Base-by-base conservation (phyloP, 116 monocot species). In the Iris pallida region DNA sequence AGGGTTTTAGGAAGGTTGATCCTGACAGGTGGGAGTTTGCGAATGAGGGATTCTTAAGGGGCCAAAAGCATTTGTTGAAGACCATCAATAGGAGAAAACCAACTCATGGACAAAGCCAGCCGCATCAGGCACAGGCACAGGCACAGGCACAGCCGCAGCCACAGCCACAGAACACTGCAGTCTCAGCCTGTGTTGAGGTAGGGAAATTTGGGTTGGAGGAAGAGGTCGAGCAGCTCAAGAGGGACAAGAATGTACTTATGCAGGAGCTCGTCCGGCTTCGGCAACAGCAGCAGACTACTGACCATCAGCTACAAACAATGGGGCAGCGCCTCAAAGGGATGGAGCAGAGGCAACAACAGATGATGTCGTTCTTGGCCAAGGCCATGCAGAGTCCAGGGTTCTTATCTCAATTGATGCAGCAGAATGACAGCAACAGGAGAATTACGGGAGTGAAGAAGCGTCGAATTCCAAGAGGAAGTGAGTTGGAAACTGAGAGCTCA, bases 1-100 rank as follows among this genome's bases (percentile, higher is more conserved):
- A 94, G 93, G 93, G 93, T 58, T 94, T 94, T 61, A 68, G 81
- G 16, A 94, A 94, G 76, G 85, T 94, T 44, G 90, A 90, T 73
- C 76, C 93, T 5, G 90, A 94, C 53, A 41, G 76, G 30, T 94
- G 90, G 89, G 93, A 94, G 53, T 94, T 90, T 75, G 93, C 93
- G 18, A 87, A 90, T 56, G 87, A 90, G 43, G 84, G 76, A 18
- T 94, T 94, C 72, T 55, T 94, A 8, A 55, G 69, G 53, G 93
- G 93, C 8, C 80, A 94, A 61, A 89, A 83, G 47, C 84, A 90
- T 66, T 66, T 90, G 8, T 65, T 94, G 73, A 94, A 90, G 75
- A 84, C 71, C 68, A 90, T 94, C 63, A 87, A 42, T 56, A 82
- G 93, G 71, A 64, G 79, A 57, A 48, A 75, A 45, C 54, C 71